These are phyloP conservation scores for Rhizoclosmatium sp. DNA, from an alignment of 192 early-diverging fungal genomes.

Conservation along the genomic window DNA sequence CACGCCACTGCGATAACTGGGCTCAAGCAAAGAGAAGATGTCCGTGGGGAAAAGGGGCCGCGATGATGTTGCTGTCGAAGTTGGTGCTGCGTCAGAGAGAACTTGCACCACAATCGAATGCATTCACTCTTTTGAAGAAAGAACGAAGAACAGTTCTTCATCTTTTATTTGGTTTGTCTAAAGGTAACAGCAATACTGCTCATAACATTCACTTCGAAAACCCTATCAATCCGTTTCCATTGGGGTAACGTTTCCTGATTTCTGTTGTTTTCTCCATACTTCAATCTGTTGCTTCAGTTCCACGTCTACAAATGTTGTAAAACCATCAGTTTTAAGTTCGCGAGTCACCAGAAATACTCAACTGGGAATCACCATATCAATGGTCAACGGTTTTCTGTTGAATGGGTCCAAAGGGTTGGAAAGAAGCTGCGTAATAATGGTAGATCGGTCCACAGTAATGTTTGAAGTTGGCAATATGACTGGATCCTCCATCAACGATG, in stretches of 20 bases:
- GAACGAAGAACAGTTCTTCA: background rate
- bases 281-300: conserved; percentile 63
- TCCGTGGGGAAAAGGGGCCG: background rate
- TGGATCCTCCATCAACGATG: conserved; percentile 91
- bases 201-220: background rate
- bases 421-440: conserved; percentile 87
- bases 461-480: conserved; percentile 88
- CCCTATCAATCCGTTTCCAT: conserved; percentile 30
- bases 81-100: background rate
- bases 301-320: conserved; percentile 49
- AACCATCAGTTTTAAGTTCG: background rate
- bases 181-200: background rate
- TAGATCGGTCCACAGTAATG: conserved; percentile 83
- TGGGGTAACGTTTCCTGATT: conserved; percentile 26
- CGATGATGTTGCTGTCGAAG: background rate
- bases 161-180: background rate
- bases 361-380: conserved; percentile 88
- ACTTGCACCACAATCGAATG: conserved; percentile 5
- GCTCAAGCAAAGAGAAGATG: conserved; percentile 4
- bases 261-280: conserved; percentile 51
- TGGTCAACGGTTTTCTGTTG: conserved; percentile 86
- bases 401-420: conserved; percentile 92
- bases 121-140: background rate
- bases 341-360: conserved; percentile 28
- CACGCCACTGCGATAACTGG: background rate